These are phyloP conservation scores for Curvularia sp. DNA, from an alignment of 2,329 filamentous ascomycete species.

Conservation along the genomic window DNA sequence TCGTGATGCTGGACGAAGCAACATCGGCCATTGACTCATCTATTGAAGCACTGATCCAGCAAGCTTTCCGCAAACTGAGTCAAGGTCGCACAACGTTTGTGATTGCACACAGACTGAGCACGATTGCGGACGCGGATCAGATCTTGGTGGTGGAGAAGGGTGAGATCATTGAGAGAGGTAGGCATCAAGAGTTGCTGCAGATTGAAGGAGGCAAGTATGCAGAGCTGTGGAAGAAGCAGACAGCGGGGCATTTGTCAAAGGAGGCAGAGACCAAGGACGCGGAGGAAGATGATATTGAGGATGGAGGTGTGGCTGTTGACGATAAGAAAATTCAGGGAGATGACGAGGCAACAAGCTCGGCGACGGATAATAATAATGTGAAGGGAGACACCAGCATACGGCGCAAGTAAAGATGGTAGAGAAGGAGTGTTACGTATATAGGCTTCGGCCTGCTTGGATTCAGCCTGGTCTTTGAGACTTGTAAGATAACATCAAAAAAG, in stretches of 20 bases:
- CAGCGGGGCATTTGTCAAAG: slow-evolving; percentile 38
- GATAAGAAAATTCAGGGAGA: slow-evolving; percentile 37
- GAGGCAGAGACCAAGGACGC: slow-evolving; percentile 27
- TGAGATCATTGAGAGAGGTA: slow-evolving; percentile 78
- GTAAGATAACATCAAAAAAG: background rate
- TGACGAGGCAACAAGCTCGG: slow-evolving; percentile 27
- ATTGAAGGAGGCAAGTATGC: slow-evolving; percentile 73
- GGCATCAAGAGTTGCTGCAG: slow-evolving; percentile 76
- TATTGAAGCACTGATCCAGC: slow-evolving; percentile 71
- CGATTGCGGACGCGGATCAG: slow-evolving; percentile 84
- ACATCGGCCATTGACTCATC: slow-evolving; percentile 84
- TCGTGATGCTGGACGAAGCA: slow-evolving; percentile 86
- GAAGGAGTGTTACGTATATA: background rate
- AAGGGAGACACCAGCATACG: background rate
- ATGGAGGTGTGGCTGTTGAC: slow-evolving; percentile 24
- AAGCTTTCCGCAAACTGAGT: slow-evolving; percentile 65
- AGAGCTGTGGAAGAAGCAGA: slow-evolving; percentile 90
- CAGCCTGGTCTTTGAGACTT: too few species aligned
- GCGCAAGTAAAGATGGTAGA: slow-evolving; percentile 11
- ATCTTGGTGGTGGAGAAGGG: slow-evolving; percentile 81
- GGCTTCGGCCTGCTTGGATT: background rate
- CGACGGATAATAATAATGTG: slow-evolving; percentile 18
- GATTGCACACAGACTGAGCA: slow-evolving; percentile 80
- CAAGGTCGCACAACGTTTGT: slow-evolving; percentile 71
- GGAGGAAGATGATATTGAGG: slow-evolving; percentile 21